These are phyloP conservation scores for Phragmites australis DNA, from an alignment of 176 grass and related monocot species.

Conservation along the genomic window DNA sequence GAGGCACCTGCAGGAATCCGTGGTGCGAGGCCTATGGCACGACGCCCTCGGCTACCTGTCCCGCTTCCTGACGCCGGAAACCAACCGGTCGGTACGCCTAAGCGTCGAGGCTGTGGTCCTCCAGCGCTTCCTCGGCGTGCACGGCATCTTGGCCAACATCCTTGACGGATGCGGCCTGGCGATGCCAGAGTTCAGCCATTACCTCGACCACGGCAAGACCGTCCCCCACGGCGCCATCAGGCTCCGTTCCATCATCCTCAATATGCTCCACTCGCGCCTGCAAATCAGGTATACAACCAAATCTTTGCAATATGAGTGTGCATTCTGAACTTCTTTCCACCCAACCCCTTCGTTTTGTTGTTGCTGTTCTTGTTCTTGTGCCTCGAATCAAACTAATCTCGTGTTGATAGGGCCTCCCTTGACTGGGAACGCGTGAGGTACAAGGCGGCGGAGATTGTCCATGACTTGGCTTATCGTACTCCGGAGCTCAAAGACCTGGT, in stretches of 20 bases:
- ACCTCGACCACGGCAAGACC: neutral
- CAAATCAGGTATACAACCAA: neutral
- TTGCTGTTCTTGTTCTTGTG: neutral
- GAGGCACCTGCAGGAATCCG: neutral
- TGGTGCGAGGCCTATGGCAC: neutral
- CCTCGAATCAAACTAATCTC: neutral
- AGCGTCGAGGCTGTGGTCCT: neutral
- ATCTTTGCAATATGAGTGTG: neutral
- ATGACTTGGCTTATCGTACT: neutral
- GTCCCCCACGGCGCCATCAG: neutral
- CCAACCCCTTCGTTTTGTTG: neutral
- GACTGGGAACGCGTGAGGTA: neutral
- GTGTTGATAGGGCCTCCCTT: neutral
- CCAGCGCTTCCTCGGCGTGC: neutral
- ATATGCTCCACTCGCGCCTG: neutral
- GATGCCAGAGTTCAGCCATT: fast-evolving
- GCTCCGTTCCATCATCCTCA: neutral
- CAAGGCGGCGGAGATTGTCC: neutral
- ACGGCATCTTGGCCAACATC: neutral
- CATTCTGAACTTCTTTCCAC: too few relatives aligned
- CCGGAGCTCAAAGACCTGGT: neutral
- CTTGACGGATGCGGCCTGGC: neutral
- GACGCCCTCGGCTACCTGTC: neutral
- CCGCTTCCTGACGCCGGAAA: neutral
- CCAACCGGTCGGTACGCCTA: neutral